phyloP scores from a whole-genome alignment of 495 filamentous ascomycete species.

The Darksidea phi region DNA sequence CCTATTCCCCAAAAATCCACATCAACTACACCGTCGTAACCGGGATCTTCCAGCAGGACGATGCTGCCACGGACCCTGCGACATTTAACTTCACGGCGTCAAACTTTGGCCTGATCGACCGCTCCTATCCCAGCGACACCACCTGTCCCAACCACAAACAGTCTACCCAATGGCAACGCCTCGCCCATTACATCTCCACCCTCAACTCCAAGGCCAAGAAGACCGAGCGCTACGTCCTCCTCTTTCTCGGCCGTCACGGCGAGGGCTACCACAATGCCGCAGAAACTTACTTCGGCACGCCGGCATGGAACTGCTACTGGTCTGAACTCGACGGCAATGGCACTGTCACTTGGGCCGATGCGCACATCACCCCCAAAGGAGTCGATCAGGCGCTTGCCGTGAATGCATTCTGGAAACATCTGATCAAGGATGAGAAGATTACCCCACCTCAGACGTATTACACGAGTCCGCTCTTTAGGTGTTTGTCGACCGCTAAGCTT shows the following conservation, averaged over 20 bases:
- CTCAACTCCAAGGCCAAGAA: constrained; percentile 22
- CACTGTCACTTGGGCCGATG: constrained; percentile 66
- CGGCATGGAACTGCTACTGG: constrained; percentile 64
- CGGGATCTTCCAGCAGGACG: constrained; percentile 72
- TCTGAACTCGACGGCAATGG: constrained; percentile 66
- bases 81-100: constrained; percentile 58
- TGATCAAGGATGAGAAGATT: constrained; percentile 54
- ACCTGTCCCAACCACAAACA: constrained; percentile 14
- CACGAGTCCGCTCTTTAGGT: constrained; percentile 66
- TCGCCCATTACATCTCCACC: constrained; percentile 30
- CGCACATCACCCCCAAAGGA: constrained; percentile 62
- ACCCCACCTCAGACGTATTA: constrained; percentile 67
- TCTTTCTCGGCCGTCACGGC: constrained; percentile 43
- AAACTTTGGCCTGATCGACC: constrained; percentile 39
- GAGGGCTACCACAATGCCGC: constrained; percentile 45
- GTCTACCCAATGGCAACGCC: constrained; percentile 41
- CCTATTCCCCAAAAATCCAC: constrained; percentile 1
- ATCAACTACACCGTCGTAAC: constrained; percentile 63
- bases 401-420: constrained; percentile 61
- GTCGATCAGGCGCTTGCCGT: constrained; percentile 60
- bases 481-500: constrained; percentile 61
- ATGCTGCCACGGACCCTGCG: constrained; percentile 57
- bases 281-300: constrained; percentile 40
- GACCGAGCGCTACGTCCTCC: constrained; percentile 36
- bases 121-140: constrained; percentile 34